A percentile compares a stretch with the other conserved stretches of the same genome.
Conservation (phyloP, 1,284 basidiomycete species). For the Trichosporon sp. region DNA sequence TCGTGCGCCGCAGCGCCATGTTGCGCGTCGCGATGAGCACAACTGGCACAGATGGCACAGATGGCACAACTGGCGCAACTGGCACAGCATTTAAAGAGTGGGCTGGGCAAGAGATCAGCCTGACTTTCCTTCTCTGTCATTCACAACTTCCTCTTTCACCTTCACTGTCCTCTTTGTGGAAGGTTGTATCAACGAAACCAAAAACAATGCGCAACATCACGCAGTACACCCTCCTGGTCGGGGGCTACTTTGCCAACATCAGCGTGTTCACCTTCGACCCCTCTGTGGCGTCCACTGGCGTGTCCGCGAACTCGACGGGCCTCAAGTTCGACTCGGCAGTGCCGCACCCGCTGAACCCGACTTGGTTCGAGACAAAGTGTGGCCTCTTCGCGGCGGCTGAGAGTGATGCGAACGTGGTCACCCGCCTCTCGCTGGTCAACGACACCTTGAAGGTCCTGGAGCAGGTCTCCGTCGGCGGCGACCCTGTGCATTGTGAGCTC, state of each 20-base stretch:
- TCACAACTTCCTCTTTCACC: background rate
- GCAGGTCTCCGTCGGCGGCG: background rate
- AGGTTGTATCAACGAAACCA: too few relatives aligned
- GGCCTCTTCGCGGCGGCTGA: background rate
- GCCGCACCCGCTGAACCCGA: background rate
- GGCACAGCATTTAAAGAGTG: background rate
- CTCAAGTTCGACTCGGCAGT: background rate
- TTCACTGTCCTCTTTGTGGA: too few relatives aligned
- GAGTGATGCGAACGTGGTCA: background rate
- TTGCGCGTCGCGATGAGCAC: background rate
- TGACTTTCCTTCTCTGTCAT: background rate
- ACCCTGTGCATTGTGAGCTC: background rate
- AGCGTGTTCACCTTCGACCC: constrained; percentile 2
- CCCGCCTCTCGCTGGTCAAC: background rate
- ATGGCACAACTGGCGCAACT: too few relatives aligned
- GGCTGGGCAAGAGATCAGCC: background rate
- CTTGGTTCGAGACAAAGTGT: background rate
- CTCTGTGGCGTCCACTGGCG: background rate
- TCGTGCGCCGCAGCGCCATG: background rate
- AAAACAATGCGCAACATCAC: background rate
- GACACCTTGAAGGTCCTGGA: background rate
- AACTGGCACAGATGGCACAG: too few relatives aligned
- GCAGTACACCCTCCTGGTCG: background rate
- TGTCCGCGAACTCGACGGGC: background rate
- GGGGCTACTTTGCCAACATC: background rate